These are phyloP conservation scores for Heterobasidion occidentale DNA, from an alignment of 1,284 basidiomycete species.

Conservation along the genomic window DNA sequence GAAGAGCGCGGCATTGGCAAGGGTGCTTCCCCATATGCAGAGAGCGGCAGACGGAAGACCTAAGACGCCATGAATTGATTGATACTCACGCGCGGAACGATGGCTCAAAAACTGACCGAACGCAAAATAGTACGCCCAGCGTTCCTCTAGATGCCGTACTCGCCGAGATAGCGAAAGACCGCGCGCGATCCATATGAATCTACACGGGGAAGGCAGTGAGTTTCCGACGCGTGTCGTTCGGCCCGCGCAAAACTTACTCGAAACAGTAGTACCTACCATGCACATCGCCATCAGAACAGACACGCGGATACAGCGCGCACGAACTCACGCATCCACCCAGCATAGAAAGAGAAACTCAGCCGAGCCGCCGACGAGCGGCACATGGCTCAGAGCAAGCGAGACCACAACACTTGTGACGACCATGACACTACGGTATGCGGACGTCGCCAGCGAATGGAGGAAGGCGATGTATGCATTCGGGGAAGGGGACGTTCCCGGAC, in stretches of 20 bases:
- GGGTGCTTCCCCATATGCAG: slow-evolving; percentile 62
- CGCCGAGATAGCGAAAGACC: slow-evolving; percentile 60
- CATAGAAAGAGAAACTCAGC: slow-evolving; percentile 67
- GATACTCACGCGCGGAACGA: too few relatives aligned
- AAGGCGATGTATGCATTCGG: slow-evolving; percentile 60
- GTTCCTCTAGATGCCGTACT: slow-evolving; percentile 71
- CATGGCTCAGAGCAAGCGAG: slow-evolving; percentile 51
- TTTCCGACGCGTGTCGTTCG: not conserved
- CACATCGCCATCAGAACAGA: slow-evolving; percentile 4
- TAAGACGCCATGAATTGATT: slow-evolving; percentile 16
- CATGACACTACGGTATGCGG: slow-evolving; percentile 75
- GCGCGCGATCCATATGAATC: slow-evolving; percentile 72
- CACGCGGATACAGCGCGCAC: not conserved
- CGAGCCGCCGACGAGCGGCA: slow-evolving; percentile 56
- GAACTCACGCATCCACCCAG: slow-evolving; percentile 76
- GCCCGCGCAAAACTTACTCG: slow-evolving; percentile 47
- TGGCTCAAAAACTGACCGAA: slow-evolving; percentile 43
- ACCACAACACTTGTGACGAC: slow-evolving; percentile 67
- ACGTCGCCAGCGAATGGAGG: slow-evolving; percentile 65
- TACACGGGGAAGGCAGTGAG: slow-evolving; percentile 19
- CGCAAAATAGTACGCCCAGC: slow-evolving; percentile 80
- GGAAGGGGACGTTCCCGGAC: slow-evolving; percentile 29
- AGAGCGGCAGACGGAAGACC: slow-evolving; percentile 58
- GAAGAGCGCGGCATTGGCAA: slow-evolving; percentile 73
- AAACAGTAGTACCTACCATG: slow-evolving; percentile 74